Evolutionary conservation across 73 alveolate species (phyloP).

Genomic region (Urostyla sp.): DNA sequence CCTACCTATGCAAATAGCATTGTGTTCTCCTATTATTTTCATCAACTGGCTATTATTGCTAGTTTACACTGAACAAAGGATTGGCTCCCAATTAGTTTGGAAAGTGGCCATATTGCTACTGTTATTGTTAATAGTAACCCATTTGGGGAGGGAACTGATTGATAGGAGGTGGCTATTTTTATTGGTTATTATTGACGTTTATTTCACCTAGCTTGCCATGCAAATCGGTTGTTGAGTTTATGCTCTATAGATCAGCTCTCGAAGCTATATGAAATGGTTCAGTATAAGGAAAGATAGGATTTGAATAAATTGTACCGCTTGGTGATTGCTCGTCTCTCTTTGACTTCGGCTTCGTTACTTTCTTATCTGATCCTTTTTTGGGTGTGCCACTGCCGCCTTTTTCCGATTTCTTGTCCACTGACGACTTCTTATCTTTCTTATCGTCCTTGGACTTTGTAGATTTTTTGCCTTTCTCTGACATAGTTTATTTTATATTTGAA

Average conservation of each 20-base stretch:
- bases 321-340: conserved; percentile 46
- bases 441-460: conserved; percentile 29
- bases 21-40: no score
- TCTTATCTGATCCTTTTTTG: conserved; percentile 45
- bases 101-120: conserved; percentile 15
- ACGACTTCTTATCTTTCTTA: conserved; percentile 37
- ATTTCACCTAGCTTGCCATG: neutral
- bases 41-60: conserved; percentile 18
- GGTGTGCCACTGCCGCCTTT: conserved; percentile 52
- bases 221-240: conserved; percentile 26
- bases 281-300: neutral
- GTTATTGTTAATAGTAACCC: neutral
- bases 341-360: conserved; percentile 20
- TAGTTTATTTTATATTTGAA: neutral
- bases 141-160: neutral
- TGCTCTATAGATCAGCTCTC: conserved; percentile 14
- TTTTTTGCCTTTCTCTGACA: conserved; percentile 13
- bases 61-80: neutral
- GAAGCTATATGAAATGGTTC: neutral
- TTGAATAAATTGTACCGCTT: neutral
- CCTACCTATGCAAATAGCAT: conserved; percentile 86
- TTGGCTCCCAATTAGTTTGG: conserved; percentile 17
- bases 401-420: conserved; percentile 7
- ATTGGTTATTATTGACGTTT: neutral
- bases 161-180: neutral